phyloP scores from a whole-genome alignment of 306 rosid genomes.

The Prunus persica region DNA sequence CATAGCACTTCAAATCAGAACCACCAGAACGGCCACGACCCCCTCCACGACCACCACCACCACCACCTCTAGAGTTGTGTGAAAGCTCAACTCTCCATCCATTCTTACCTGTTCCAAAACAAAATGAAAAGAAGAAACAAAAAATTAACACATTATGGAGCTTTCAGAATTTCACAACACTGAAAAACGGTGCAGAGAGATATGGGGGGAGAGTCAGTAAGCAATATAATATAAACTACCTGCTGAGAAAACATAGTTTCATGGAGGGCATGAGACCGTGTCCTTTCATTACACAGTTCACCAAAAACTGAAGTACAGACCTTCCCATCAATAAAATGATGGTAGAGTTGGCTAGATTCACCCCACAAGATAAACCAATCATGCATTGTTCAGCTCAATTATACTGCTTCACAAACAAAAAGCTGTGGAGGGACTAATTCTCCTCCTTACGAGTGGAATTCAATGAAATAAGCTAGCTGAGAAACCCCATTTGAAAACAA shows the following conservation, averaged over 20 bases:
- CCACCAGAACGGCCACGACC: constrained; percentile 93
- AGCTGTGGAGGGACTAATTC: neutral
- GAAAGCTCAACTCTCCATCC: constrained; percentile 99
- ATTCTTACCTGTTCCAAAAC: constrained; percentile 68
- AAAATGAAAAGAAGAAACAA: neutral
- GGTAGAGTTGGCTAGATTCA: neutral
- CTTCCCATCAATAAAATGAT: neutral
- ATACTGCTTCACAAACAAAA: neutral
- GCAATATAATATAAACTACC: neutral
- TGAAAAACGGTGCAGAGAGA: neutral
- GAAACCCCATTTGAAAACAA: neutral
- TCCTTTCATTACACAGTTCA: neutral
- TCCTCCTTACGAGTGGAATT: neutral
- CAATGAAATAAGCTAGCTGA: neutral
- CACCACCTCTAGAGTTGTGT: constrained; percentile 91
- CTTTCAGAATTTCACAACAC: neutral
- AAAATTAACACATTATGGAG: neutral
- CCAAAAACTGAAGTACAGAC: neutral
- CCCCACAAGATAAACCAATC: neutral
- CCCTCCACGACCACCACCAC: constrained; percentile 64
- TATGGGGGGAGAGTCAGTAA: neutral
- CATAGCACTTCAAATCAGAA: constrained; percentile 95
- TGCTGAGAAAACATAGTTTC: neutral
- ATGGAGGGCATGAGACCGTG: neutral
- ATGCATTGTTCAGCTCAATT: neutral